Evolutionary conservation across 371 early-diverging fungal species (phyloP), one percentile per base, ranked within the genome.

Genomic region (Haplosporangium sp.): DNA sequence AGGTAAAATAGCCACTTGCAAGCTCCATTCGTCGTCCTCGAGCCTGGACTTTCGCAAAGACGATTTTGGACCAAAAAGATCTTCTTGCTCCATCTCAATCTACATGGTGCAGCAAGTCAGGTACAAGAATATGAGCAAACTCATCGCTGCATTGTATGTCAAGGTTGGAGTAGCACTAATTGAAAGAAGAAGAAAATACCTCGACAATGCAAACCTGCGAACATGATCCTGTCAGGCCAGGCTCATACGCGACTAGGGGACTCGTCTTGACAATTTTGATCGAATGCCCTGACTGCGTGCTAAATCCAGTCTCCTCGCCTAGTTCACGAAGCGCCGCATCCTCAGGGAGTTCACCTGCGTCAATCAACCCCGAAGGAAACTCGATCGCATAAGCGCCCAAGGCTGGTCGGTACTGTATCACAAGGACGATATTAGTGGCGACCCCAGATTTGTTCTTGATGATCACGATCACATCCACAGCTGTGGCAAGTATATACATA

Each of bases 321-420:
- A 90, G 67, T 65, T 90, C 91, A 12, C 91, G 82, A 20, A 84
- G 70, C 5, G 89, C 90, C 8, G 90, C 84, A 18, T 62, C 48
- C 0, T 79, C 59, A 6, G 86, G 81, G 2, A 71, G 51, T 60
- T 91, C 90, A 40, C 64, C 67, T 6, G 69, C 42, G 66, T 91
- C 91, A 37, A 91, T 81, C 10, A 90, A 76, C 73, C 91, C 91
- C 21, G 90, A 89, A 1, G 91, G 90, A 67, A 90, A 88, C 61
- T 91, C 91, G 41, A 91, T 60, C 21, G 84, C 80, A 59, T 87
- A 88, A 18, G 74, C 61, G 6, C 83, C 83, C 14, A 90, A 61
- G 2, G 90, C 84, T 5, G 91, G 91, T 43, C 91, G 87, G 62
- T 87, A 91, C 62, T 91, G 91, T 20, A 89, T 63, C 0, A 89